These are phyloP conservation scores for Fomitopsis pinicola DNA, from an alignment of 1,284 basidiomycete genomes.

Conservation along the genomic window DNA sequence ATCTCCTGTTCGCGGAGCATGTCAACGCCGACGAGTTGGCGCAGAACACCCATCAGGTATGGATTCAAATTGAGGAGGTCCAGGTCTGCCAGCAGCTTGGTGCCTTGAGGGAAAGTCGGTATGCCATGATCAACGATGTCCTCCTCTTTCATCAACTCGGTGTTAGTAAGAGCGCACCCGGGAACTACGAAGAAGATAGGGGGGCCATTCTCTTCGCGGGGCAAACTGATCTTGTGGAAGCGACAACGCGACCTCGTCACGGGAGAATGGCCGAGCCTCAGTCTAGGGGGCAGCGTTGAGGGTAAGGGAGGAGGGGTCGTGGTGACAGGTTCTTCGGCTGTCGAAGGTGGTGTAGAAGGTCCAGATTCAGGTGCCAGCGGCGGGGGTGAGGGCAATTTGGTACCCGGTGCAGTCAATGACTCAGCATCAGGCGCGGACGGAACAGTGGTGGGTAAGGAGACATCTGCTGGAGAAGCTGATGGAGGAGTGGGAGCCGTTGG, in stretches of 20 bases:
- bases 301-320: not conserved
- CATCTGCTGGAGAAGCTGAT: too few relatives aligned
- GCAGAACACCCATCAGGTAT: constrained; percentile 49
- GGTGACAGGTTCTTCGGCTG: not conserved
- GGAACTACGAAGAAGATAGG: constrained; percentile 59
- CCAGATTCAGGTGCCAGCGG: not conserved
- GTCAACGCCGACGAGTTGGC: constrained; percentile 58
- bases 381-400: not conserved
- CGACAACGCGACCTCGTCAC: constrained; percentile 57
- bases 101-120: constrained; percentile 45
- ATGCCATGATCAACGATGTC: constrained; percentile 56
- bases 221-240: constrained; percentile 62
- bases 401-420: not conserved
- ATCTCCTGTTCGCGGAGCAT: constrained; percentile 59
- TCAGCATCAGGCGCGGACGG: not conserved
- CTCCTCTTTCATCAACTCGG: constrained; percentile 51
- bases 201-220: constrained; percentile 44
- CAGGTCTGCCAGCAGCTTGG: constrained; percentile 43
- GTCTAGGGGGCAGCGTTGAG: not conserved
- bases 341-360: not conserved
- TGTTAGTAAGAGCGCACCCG: constrained; percentile 56
- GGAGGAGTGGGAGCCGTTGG: not conserved
- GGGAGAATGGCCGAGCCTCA: constrained; percentile 11
- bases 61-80: constrained; percentile 46
- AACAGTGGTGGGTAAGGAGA: not conserved